Base-by-base conservation (phyloP, 805 yeast species). In the Cyberlindnera xishuangbannaensis region DNA sequence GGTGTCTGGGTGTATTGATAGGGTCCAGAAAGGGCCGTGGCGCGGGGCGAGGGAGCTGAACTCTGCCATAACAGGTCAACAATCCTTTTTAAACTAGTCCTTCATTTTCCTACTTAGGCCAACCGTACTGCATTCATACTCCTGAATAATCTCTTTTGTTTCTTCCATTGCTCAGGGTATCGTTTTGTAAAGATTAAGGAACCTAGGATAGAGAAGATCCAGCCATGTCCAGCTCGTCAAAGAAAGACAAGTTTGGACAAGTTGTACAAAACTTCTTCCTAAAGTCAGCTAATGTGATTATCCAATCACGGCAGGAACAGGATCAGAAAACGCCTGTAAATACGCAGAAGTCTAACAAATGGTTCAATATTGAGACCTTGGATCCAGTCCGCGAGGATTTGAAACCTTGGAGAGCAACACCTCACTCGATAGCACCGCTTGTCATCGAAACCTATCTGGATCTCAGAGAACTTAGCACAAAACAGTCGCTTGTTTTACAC, bases 401-500 rank as follows among this genome's bases (percentile, higher is more conserved):
- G 31, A 61, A 65, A 34, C 59, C 66, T 4, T 85, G 95, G 95
- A 68, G 67, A 35, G 39, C 62, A 6, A 50, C 58, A 6, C 47
- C 48, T 39, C 38, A 44, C 15, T 36, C 47, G n/a, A 55, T 78
- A 12, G 85, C 95, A 2, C 95, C 97, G 2, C 66, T 92, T 55
- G 83, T 92, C 12, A 69, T 92, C 17, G 98, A 92, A 55, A 78
- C 92, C 0, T 83, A 70, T 45, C 62, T 86, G 36, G 94, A 85
- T 51, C 63, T 84, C 34, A 61, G 83, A 15, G 67, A 62, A 15
- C 54, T 83, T 30, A 58, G 70, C 6, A 56, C 76, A 2, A 70
- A 73, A 26, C 84, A 81, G 41, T 64, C 76, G 15, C 65, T 83
- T 19, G 69, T 76, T 21, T 55, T 83, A 25, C 63, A 63, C 18